Base-by-base conservation (phyloP, 805 yeast species). In the Kluyveromyces siamensis region DNA sequence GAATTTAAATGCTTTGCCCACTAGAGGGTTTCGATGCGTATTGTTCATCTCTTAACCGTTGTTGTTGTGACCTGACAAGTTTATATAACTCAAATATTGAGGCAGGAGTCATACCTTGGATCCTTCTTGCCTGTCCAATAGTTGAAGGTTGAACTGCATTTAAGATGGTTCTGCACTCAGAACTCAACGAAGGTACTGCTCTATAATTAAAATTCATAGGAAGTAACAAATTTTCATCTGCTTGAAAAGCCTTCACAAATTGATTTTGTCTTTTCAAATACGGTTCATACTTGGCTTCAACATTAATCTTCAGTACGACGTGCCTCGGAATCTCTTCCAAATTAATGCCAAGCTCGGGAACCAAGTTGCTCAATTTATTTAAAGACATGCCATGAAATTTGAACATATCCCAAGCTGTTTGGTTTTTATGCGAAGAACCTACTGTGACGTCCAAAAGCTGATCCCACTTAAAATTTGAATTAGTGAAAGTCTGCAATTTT, bases 101-200 rank as follows among this genome's bases (percentile, higher is more conserved):
- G 0, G 96, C 91, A 0, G 98, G 96, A 0, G 98, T 91, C 2
- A 93, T 81, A 0, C 99, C 98, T 59, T 93, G 95, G 11, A 91
- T 84, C 56, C 98, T 74, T 62, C 96, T 76, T 0, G 98, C 98
- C 63, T 93, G 98, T 0, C 98, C 98, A 41, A 93, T 79, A 0
- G 97, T 93, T 47, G 79, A 79, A 0, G 99, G 99, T 52, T 86
- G 83, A 14, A 87, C 80, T 10, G 75, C 73, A 57, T 87, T 86
- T 48, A 93, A 70, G 10, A 85, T 67, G 16, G 71, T 72, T 49
- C 84, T 77, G 27, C 82, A 90, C 60, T 91, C 97, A 25, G 77
- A 73, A 1, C 95, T 85, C n/a, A 91, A 67, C 0, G 87, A 78
- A 16, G 78, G 73, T 45, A 83, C 56, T 13, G 70, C 60, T 11